Base-by-base conservation (phyloP, 202 grass and related monocot genomes). In the Panicum hallii region DNA sequence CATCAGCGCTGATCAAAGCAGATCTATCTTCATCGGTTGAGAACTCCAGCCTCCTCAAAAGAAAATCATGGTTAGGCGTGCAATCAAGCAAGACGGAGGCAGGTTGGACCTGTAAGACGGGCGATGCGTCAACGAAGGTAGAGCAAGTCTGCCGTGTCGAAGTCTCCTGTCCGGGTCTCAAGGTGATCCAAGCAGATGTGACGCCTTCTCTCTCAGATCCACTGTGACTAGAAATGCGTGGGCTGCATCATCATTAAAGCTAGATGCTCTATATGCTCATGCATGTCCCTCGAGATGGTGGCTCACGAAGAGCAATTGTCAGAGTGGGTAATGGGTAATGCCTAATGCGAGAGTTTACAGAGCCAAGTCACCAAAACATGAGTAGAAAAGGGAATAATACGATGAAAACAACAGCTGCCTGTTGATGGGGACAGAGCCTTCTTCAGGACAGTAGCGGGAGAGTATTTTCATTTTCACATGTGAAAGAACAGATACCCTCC, bases 101-200 rank as follows among this genome's bases (percentile, higher is more conserved):
- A 26, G 26, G 69, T 26, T 72, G 14, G 13, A 49, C 69, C 22
- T 49, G 38, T 22, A 3, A 5, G 32, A 14, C 4, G 48, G 52
- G 3, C 5, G 58, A 62, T 12, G 9, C 44, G 11, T 70, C 43
- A 46, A 44, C 11, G 5, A 14, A 45, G 11, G 7, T 26, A 47
- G 40, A 69, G 7, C 14, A 46, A 45, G 6, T 30, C 12, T 49
- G 44, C 43, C 48, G 69, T 49, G 69, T 49, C 69, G 6, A 72
- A 62, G 58, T 49, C n/a, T 16, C n/a, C 14, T 70, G 42, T 26
- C 65, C 45, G 55, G 55, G 9, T 7, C 48, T 73, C 56, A 36
- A 34, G 8, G 15, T 9, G 50, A 48, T 79, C 47, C 7, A 73
- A 50, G 9, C 36, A 58, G 74, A 88, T 49, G 81, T 73, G 28